Conservation (phyloP, 1,139 yeast genomes). For the Sugiyamaella paludigena region DNA sequence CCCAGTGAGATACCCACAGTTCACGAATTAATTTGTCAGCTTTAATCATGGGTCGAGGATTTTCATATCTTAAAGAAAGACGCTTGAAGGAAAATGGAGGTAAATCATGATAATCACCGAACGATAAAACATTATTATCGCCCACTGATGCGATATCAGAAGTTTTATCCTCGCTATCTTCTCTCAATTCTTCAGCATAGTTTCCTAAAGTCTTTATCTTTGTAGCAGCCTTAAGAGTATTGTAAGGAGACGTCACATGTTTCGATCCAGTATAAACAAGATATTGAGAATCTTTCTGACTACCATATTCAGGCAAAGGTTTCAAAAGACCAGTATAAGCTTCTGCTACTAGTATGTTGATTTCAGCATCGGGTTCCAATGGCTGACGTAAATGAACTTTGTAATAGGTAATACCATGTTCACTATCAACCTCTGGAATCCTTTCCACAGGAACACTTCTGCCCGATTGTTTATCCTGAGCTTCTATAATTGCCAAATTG, state of each 20-base stretch:
- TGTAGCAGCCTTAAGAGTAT: constrained; percentile 52
- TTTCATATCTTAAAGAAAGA: constrained; percentile 60
- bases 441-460: constrained; percentile 18
- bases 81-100: constrained; percentile 50
- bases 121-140: constrained; percentile 47
- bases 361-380: constrained; percentile 57
- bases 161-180: constrained; percentile 22
- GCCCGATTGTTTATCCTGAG: constrained; percentile 26
- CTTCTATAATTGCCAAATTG: constrained; percentile 48
- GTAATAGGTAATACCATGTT: constrained; percentile 41
- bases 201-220: constrained; percentile 37
- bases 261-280: constrained; percentile 56
- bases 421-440: constrained; percentile 19
- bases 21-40: constrained; percentile 66
- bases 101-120: constrained; percentile 54
- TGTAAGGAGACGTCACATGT: constrained; percentile 62
- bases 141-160: constrained; percentile 4
- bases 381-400: constrained; percentile 60
- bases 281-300: constrained; percentile 61
- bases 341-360: constrained; percentile 52
- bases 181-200: constrained; percentile 23
- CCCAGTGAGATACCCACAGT: constrained; percentile 82
- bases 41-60: constrained; percentile 62
- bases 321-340: constrained; percentile 49
- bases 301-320: constrained; percentile 65